phyloP scores from a whole-genome alignment of 768 basidiomycete species.

The Vararia minispora region DNA sequence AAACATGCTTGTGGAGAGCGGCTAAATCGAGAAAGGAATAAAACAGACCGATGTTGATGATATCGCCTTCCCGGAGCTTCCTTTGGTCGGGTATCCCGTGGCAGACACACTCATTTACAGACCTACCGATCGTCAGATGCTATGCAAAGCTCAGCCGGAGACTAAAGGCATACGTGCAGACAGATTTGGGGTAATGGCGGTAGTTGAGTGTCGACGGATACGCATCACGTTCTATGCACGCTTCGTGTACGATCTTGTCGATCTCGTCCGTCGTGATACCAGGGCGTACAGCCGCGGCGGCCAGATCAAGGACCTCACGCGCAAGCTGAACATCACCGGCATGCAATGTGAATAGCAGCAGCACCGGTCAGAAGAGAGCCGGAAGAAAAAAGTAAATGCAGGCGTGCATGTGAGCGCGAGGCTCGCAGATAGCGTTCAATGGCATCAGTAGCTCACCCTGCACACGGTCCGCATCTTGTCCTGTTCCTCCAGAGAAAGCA shows the following conservation, averaged over 20 bases:
- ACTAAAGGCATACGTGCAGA: conserved; percentile 70
- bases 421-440: too few species aligned
- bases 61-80: conserved; percentile 84
- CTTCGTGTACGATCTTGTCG: conserved; percentile 89
- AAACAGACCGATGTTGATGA: conserved; percentile 78
- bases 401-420: too few species aligned
- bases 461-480: conserved; percentile 85
- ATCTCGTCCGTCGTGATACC: conserved; percentile 95
- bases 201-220: conserved; percentile 96
- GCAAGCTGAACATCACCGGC: too few species aligned
- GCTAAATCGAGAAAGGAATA: too few species aligned
- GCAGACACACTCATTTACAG: conserved; percentile 92
- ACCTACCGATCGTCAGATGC: too few species aligned
- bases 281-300: conserved; percentile 77
- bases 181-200: conserved; percentile 84
- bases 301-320: conserved; percentile 88
- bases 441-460: conserved; percentile 58
- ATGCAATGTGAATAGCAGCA: conserved; percentile 4
- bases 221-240: conserved; percentile 77
- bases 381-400: too few species aligned
- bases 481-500: conserved; percentile 65
- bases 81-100: conserved; percentile 92
- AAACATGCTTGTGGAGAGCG: too few species aligned
- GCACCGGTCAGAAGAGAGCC: conserved; percentile 6
- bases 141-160: too few species aligned